Conservation (phyloP, 768 basidiomycete genomes). For the Pleurotus salmoneostramineus region DNA sequence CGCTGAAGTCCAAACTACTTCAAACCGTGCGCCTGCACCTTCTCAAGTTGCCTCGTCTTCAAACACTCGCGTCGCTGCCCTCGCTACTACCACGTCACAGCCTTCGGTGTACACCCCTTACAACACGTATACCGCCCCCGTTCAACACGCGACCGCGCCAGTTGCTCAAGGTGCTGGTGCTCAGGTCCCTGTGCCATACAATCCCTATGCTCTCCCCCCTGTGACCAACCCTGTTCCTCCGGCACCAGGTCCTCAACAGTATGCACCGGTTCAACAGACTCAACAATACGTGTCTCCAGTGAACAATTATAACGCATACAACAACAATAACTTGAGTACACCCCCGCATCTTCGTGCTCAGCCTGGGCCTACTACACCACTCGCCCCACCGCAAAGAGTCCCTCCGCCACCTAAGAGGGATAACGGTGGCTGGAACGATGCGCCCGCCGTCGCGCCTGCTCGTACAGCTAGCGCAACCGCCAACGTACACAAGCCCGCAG, state of each 20-base stretch:
- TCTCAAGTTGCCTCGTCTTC: slow-evolving; percentile 2
- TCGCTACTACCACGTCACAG: background rate
- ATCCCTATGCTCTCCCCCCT: slow-evolving; percentile 10
- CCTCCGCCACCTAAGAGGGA: slow-evolving; percentile 62
- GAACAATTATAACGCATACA: background rate
- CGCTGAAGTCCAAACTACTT: slow-evolving; percentile 35
- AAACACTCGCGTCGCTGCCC: slow-evolving; percentile 17
- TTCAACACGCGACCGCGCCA: background rate
- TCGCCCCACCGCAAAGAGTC: slow-evolving; percentile 19
- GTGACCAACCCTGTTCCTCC: background rate
- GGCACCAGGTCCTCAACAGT: background rate
- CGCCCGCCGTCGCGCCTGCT: slow-evolving; percentile 50
- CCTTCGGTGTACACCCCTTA: background rate
- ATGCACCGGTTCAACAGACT: background rate
- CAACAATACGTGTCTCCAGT: background rate
- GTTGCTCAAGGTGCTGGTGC: too few relatives aligned
- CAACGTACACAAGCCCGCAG: slow-evolving; percentile 50
- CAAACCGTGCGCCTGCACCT: slow-evolving; percentile 15
- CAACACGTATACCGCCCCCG: background rate
- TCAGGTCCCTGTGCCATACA: slow-evolving; percentile 3
- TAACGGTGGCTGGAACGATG: slow-evolving; percentile 91
- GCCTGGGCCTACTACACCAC: slow-evolving; percentile 25
- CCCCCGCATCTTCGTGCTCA: slow-evolving; percentile 35
- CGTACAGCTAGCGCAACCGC: slow-evolving; percentile 47
- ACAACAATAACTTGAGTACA: slow-evolving; percentile 25